phyloP scores from a whole-genome alignment of 2,329 filamentous ascomycete genomes.

The Microsporum ferrugineum region DNA sequence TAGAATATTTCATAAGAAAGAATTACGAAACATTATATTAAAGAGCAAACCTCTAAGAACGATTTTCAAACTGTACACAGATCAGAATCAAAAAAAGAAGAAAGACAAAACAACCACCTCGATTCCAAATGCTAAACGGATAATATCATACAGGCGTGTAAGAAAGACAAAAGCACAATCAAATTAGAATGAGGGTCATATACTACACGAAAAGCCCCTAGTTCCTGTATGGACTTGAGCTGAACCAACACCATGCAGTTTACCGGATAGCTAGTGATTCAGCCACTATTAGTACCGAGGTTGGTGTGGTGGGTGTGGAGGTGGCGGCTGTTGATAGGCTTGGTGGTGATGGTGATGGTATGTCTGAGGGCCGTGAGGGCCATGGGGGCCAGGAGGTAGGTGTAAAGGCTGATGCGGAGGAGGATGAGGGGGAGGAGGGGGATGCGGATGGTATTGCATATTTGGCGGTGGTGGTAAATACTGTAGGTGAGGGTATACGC shows the following conservation, averaged over 20 bases:
- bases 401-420: not conserved
- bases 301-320: slow-evolving; percentile 4
- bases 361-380: slow-evolving; percentile 4
- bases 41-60: not conserved
- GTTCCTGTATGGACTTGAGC: not conserved
- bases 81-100: not conserved
- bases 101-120: not conserved
- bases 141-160: not conserved
- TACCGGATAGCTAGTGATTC: not conserved
- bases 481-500: slow-evolving; percentile 2
- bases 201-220: not conserved
- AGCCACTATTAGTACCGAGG: not conserved
- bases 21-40: not conserved
- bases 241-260: not conserved
- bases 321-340: slow-evolving; percentile 7
- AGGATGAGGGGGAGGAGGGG: slow-evolving; percentile 1
- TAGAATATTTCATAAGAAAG: not conserved
- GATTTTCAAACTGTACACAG: not conserved
- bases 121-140: not conserved
- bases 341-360: slow-evolving; percentile 9
- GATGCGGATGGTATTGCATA: not conserved
- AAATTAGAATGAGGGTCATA: not conserved
- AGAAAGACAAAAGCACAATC: not conserved
- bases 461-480: slow-evolving; percentile 4
- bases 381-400: not conserved